Percentiles rank a stretch among this genome's conserved stretches.
phyloP scores from a whole-genome alignment of 2,329 filamentous ascomycete genomes.

The Nannizziopsis arthrosporioides region DNA sequence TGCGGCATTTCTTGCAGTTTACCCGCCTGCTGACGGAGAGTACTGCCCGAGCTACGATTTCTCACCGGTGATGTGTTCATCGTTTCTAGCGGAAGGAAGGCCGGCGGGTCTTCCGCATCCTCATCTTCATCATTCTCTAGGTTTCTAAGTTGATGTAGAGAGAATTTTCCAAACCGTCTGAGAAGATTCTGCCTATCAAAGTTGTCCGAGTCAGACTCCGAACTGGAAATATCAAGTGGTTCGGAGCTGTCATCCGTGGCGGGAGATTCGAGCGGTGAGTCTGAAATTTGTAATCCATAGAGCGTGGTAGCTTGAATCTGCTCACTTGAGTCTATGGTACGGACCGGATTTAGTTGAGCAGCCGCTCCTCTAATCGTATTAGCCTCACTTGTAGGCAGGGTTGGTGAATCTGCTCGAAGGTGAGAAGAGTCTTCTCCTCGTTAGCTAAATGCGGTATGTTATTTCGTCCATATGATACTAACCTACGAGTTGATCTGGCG shows the following conservation, averaged over 20 bases:
- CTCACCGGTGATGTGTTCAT: not conserved
- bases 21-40: slow-evolving; percentile 29
- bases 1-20: slow-evolving; percentile 21
- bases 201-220: slow-evolving; percentile 24
- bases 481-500: slow-evolving; percentile 15
- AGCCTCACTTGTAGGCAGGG: not conserved
- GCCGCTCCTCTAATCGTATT: not conserved
- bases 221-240: slow-evolving; percentile 16
- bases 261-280: slow-evolving; percentile 22
- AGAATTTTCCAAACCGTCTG: slow-evolving; percentile 32
- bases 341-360: not conserved
- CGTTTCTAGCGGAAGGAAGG: slow-evolving; percentile 33
- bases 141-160: slow-evolving; percentile 23
- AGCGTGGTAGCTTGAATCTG: not conserved
- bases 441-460: not conserved
- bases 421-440: not conserved
- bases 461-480: not conserved
- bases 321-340: slow-evolving; percentile 13
- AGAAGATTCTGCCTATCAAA: slow-evolving; percentile 24
- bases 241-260: slow-evolving; percentile 23
- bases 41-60: slow-evolving; percentile 31
- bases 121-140: slow-evolving; percentile 30
- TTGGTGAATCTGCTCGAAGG: slow-evolving; percentile 1
- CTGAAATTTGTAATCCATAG: not conserved
- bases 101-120: slow-evolving; percentile 36